Conservation (phyloP, 2,329 filamentous ascomycete species). For the Pseudopyricularia cyperi region DNA sequence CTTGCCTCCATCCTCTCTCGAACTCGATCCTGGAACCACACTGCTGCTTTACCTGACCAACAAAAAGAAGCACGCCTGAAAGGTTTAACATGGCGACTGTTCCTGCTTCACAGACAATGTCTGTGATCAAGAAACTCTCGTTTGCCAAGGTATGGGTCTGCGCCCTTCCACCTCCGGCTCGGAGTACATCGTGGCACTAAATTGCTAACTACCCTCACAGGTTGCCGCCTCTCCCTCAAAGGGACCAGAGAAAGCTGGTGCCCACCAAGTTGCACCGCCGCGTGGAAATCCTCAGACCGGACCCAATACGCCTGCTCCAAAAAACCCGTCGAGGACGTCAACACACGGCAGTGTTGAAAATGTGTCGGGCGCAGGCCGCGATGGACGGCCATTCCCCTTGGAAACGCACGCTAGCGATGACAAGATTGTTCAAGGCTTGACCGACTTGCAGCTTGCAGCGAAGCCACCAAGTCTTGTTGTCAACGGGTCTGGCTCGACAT, state of each 20-base stretch:
- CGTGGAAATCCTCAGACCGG: background rate
- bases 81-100: conserved; percentile 31
- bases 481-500: conserved; percentile 31
- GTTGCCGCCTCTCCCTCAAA: conserved; percentile 8
- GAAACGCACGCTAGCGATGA: conserved; percentile 3
- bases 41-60: background rate
- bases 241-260: conserved; percentile 2
- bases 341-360: background rate
- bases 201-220: conserved; percentile 5
- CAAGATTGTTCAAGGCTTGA: conserved; percentile 16
- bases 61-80: conserved; percentile 7
- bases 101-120: conserved; percentile 24
- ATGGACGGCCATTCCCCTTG: background rate
- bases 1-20: background rate
- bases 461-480: conserved; percentile 30
- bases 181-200: background rate
- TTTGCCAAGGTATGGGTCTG: conserved; percentile 57
- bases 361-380: background rate
- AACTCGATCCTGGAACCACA: background rate
- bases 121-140: conserved; percentile 45
- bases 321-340: background rate
- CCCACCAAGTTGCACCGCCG: background rate
- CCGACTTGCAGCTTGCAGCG: conserved; percentile 15
- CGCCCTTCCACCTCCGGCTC: background rate
- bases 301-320: background rate